Conservation (phyloP, 805 yeast genomes). For the Scheffersomyces spartinae region DNA sequence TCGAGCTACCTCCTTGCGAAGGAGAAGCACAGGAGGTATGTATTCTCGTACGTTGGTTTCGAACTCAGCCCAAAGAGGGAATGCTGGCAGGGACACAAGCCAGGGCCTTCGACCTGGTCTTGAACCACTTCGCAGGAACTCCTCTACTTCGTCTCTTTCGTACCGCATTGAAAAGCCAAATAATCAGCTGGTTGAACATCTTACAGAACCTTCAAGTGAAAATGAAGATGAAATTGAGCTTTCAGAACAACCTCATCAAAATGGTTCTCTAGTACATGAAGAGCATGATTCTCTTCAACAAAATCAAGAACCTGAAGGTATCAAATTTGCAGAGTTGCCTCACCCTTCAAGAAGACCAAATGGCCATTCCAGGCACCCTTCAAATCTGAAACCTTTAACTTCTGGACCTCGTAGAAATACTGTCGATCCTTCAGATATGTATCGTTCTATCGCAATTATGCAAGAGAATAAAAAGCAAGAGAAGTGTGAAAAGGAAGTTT, state of each 20-base stretch:
- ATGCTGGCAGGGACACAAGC: no score
- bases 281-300: no score
- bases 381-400: neutral
- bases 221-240: slow-evolving; percentile 13
- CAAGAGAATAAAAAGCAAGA: slow-evolving; percentile 37
- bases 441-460: slow-evolving; percentile 71
- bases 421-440: slow-evolving; percentile 74
- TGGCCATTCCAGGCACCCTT: slow-evolving; percentile 7
- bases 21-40: no score
- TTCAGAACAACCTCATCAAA: neutral
- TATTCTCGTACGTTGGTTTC: no score
- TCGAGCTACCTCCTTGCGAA: no score
- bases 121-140: no score
- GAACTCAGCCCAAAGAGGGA: no score
- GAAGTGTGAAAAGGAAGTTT: slow-evolving; percentile 3
- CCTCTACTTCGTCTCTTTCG: no score
- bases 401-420: slow-evolving; percentile 18
- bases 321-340: slow-evolving; percentile 51
- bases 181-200: slow-evolving; percentile 13
- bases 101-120: no score
- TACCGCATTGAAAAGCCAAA: slow-evolving; percentile 3
- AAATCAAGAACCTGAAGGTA: no score
- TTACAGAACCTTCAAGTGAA: slow-evolving; percentile 37
- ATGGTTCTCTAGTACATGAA: neutral
- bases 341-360: slow-evolving; percentile 33